Evolutionary conservation across 225 moss, liverwort and hornwort species (phyloP).

Genomic region (Thuidium tamariscinum): DNA sequence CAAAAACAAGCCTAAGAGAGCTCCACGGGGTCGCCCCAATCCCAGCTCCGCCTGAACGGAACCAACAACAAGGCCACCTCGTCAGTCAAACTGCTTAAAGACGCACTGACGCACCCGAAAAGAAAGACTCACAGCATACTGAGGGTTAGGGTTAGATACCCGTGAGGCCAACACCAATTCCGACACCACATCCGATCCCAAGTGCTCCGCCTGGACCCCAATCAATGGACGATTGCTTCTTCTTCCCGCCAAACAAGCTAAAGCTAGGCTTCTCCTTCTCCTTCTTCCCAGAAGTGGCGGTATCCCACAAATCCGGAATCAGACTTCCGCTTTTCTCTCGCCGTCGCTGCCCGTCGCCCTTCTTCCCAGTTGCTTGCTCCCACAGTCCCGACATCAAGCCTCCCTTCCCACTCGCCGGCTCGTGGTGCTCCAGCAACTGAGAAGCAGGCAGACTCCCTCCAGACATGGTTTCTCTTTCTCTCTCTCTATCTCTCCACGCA

Average conservation of each 20-base stretch:
- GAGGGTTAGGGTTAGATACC: neutral
- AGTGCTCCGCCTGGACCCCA: constrained; percentile 45
- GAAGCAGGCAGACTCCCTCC: constrained; percentile 1
- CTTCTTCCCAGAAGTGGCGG: constrained; percentile 7
- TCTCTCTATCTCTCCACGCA: neutral
- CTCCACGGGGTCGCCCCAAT: constrained; percentile 73
- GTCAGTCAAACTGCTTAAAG: neutral
- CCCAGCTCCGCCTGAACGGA: constrained; percentile 61
- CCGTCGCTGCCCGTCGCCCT: neutral
- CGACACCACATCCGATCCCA: constrained; percentile 51
- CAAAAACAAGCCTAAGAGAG: constrained; percentile 60
- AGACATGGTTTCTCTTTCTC: neutral
- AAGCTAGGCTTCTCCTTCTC: constrained; percentile 4
- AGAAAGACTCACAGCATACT: neutral
- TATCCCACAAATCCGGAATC: constrained; percentile 24
- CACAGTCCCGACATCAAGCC: constrained; percentile 23
- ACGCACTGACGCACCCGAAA: neutral
- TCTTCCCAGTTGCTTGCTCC: constrained; percentile 26
- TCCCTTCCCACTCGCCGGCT: neutral
- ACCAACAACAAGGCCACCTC: neutral
- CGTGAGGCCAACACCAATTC: constrained; percentile 39
- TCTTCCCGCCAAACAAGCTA: constrained; percentile 9
- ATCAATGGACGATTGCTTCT: constrained; percentile 2
- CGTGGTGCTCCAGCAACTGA: neutral
- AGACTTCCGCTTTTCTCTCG: constrained; percentile 5